A percentile compares a stretch with the other conserved stretches of the same genome.
Evolutionary conservation across 371 early-diverging fungal species (phyloP).

Genomic region (Mortierella sp.): DNA sequence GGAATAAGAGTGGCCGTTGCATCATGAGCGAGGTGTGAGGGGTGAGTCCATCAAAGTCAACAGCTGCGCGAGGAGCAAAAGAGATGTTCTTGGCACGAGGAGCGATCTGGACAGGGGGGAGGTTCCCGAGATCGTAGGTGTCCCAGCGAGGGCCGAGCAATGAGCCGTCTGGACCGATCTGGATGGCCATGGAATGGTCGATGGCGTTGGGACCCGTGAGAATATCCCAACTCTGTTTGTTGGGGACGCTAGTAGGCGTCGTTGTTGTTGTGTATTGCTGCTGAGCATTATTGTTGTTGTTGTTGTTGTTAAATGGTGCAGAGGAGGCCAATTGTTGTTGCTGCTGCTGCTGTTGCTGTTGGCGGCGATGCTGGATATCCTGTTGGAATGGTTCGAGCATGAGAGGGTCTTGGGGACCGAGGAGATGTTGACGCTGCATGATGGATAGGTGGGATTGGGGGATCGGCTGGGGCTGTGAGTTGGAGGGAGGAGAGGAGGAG

Average conservation of each 20-base stretch:
- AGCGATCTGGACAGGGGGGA: conserved; percentile 24
- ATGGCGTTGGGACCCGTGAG: conserved; percentile 17
- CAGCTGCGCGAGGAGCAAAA: background rate
- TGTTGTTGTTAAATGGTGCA: conserved; percentile 9
- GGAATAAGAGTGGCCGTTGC: conserved; percentile 20
- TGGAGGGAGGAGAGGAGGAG: conserved; percentile 13
- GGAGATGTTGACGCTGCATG: conserved; percentile 18
- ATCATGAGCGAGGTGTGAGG: conserved; percentile 4
- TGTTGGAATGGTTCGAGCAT: conserved; percentile 24
- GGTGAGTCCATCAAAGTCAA: conserved; percentile 5
- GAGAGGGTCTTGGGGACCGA: conserved; percentile 6
- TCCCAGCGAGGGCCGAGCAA: conserved; percentile 44
- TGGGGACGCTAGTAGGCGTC: background rate
- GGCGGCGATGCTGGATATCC: conserved; percentile 18
- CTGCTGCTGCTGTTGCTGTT: conserved; percentile 14
- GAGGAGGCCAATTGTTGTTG: conserved; percentile 13
- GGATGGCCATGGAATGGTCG: conserved; percentile 30
- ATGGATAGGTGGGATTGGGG: conserved; percentile 18
- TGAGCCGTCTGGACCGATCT: conserved; percentile 34
- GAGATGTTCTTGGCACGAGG: conserved; percentile 19
- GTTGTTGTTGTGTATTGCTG: conserved; percentile 10
- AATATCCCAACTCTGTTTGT: conserved; percentile 12
- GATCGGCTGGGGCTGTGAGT: conserved; percentile 17
- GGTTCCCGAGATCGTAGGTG: conserved; percentile 30
- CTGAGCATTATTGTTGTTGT: background rate